Evolutionary conservation across 495 filamentous ascomycete species (phyloP).

Genomic region (Aspergillus sparsus): DNA sequence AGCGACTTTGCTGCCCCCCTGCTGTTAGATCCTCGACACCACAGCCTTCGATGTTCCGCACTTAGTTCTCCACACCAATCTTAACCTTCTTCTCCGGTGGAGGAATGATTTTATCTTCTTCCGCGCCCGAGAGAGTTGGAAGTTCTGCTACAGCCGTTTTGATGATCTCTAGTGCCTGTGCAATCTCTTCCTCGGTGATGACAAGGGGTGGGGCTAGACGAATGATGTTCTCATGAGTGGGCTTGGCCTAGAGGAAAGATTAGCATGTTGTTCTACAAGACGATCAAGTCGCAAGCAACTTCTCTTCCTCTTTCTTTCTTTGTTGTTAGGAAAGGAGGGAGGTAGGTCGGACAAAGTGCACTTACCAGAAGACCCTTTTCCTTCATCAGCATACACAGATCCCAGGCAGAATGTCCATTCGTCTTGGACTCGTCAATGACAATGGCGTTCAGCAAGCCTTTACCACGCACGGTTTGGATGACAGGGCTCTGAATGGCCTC

Average conservation of each 20-base stretch:
- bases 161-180: slow-evolving; percentile 52
- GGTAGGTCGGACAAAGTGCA: no score
- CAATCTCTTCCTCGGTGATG: slow-evolving; percentile 57
- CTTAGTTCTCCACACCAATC: slow-evolving; percentile 51
- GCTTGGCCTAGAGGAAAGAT: slow-evolving; percentile 74
- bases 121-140: slow-evolving; percentile 48
- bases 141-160: slow-evolving; percentile 50
- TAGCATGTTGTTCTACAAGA: slow-evolving; percentile 24
- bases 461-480: slow-evolving; percentile 83
- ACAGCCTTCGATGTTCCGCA: background rate
- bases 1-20: background rate
- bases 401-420: slow-evolving; percentile 89
- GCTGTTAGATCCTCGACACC: slow-evolving; percentile 1
- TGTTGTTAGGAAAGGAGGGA: background rate
- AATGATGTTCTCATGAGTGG: slow-evolving; percentile 96
- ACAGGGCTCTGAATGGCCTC: slow-evolving; percentile 69
- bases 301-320: no score
- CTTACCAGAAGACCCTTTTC: slow-evolving; percentile 89
- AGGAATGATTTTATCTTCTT: slow-evolving; percentile 50
- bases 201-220: slow-evolving; percentile 59
- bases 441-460: slow-evolving; percentile 93
- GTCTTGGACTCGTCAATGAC: slow-evolving; percentile 91
- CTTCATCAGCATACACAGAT: slow-evolving; percentile 94
- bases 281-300: no score
- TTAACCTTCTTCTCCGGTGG: slow-evolving; percentile 52